Conservation (phyloP, 1,139 yeast genomes). For the Suhomyces atakaporum region DNA sequence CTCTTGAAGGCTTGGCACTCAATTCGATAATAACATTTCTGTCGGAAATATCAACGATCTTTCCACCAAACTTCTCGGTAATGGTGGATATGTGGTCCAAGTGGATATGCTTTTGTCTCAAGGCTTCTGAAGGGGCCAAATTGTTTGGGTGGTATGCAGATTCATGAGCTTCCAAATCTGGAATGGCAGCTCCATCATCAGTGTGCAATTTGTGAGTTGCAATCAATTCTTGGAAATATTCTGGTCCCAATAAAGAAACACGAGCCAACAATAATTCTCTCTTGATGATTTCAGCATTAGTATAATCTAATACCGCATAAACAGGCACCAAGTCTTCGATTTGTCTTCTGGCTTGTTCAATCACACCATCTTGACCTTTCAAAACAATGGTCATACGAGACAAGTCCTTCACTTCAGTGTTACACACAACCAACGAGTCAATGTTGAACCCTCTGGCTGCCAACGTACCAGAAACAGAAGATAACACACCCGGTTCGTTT, state of each 20-base stretch:
- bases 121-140: constrained; percentile 86
- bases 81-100: constrained; percentile 80
- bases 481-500: constrained; percentile 97
- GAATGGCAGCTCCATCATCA: constrained; percentile 41
- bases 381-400: constrained; percentile 96
- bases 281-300: constrained; percentile 84
- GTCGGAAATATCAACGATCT: constrained; percentile 87
- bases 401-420: constrained; percentile 92
- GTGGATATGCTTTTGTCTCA: constrained; percentile 91
- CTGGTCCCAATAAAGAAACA: constrained; percentile 92
- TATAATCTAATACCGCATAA: constrained; percentile 94
- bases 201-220: constrained; percentile 72
- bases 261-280: constrained; percentile 90
- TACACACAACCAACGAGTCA: constrained; percentile 94
- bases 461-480: constrained; percentile 89
- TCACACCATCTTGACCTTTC: constrained; percentile 92
- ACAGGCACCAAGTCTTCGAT: constrained; percentile 97
- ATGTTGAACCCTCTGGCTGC: constrained; percentile 99
- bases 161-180: constrained; percentile 53
- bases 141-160: constrained; percentile 82
- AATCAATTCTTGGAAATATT: constrained; percentile 91
- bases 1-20: constrained; percentile 89
- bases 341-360: constrained; percentile 98
- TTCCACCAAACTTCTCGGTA: constrained; percentile 89
- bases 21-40: constrained; percentile 93